Base-by-base conservation (phyloP, 345 rosid species). In the Ricinus communis region DNA sequence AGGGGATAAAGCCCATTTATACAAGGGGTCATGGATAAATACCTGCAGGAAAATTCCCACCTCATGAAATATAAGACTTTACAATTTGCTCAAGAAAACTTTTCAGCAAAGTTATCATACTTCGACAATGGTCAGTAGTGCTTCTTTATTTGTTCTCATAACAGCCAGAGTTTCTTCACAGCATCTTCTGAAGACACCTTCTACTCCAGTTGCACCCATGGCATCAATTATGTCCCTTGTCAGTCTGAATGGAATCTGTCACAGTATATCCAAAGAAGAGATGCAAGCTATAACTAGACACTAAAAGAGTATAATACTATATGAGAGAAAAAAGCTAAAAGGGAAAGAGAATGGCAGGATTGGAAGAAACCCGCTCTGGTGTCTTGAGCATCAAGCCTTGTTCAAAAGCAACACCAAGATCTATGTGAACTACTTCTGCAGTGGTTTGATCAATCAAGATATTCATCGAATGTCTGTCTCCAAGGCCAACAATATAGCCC, bases 391-490 rank as follows among this genome's bases (percentile, higher is more conserved):
- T 91, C 82, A 94, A 78, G 71, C 98, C 98, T 82, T 94, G 98
- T 72, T 94, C 98, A 77, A 94, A 94, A 40, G 98, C 98, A 76
- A 94, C 98, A 74, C 98, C 97, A 74, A 94, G 97, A 87, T 94
- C 98, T 65, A 94, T 92, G 82, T 94, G 98, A 74, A 94, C 90
- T 82, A 94, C 98, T 89, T 90, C 97, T 74, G 98, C 98, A n/a
- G 96, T 88, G 61, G 89, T 90, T 81, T 94, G 96, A 81, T 94
- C 98, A 54, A 94, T 90, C 80, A 91, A 79, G 69, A 94, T 87
- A 81, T 94, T 94, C 96, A 86, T 87, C 52, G 97, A 79, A 85
- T 94, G 98, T 53, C 98, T 88, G 79, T 94, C 99, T 65, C 97
- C 99, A 50, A 94, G 97, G 65, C 99, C 99, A 68, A 95, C 99